Percentiles rank a stretch among this genome's conserved stretches.
Conservation (phyloP, 768 basidiomycete genomes). For the Pholiota microspora region DNA sequence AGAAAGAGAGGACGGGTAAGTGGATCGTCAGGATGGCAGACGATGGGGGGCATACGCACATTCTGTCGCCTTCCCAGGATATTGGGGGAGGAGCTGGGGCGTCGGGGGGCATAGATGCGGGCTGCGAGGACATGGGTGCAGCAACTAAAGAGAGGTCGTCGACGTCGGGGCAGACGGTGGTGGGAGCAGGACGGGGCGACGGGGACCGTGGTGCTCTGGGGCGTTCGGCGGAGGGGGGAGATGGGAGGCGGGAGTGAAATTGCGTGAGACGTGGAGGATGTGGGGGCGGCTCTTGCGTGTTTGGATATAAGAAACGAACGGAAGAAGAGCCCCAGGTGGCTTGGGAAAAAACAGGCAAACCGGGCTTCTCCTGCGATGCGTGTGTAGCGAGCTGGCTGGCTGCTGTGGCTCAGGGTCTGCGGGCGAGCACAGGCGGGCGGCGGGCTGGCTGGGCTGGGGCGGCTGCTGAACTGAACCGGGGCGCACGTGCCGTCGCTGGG, state of each 20-base stretch:
- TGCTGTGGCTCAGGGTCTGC: not conserved
- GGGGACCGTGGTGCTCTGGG: constrained; percentile 6
- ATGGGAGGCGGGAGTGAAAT: too few relatives aligned
- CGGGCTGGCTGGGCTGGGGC: not conserved
- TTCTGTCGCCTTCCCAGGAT: constrained; percentile 85
- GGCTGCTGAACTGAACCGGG: not conserved
- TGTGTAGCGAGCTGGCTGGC: constrained; percentile 6
- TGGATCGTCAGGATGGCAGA: not conserved
- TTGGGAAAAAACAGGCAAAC: constrained; percentile 10
- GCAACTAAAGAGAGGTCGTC: constrained; percentile 2
- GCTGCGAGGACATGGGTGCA: constrained; percentile 22
- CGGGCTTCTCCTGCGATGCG: constrained; percentile 11
- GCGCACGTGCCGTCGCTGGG: constrained; percentile 12
- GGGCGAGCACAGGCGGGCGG: not conserved
- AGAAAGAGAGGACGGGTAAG: constrained; percentile 8
- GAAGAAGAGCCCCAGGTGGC: constrained; percentile 6
- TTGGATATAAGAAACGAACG: constrained; percentile 8
- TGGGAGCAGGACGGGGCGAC: constrained; percentile 2
- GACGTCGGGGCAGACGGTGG: not conserved
- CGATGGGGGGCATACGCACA: constrained; percentile 45
- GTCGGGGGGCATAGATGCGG: constrained; percentile 20
- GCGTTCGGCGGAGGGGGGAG: not conserved
- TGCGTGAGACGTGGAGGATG: too few relatives aligned
- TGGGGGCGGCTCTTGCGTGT: constrained; percentile 10
- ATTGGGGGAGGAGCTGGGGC: constrained; percentile 25